Evolutionary conservation across 805 yeast species (phyloP), one percentile per base, ranked within the genome.

Genomic region (Torulaspora gathmanii): DNA sequence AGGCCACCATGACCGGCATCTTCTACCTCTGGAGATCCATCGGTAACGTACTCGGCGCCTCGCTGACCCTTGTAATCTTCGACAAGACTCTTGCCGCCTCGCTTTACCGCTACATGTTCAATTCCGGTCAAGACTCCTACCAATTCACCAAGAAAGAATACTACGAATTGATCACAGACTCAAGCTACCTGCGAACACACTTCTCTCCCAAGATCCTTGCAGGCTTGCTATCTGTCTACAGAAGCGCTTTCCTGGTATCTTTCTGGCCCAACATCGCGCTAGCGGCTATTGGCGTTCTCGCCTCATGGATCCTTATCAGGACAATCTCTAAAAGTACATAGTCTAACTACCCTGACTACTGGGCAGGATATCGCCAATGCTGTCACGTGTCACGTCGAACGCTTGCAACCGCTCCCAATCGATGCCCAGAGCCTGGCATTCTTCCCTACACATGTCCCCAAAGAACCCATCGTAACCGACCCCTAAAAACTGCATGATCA

Each of bases 1-100:
- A 74, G 55, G 78, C 77, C 11, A 63, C 73, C 2, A 71, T 73
- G 40, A 73, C 75, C 0, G 78, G 78, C 34, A 67, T 74, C 62
- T 73, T 71, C 53, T 74, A 74, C 48, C 55, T 74, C 41, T 74
- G 75, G 65, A 64, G 78, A 50, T 73, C 79, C 3, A 60, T 72
- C 40, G 79, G 78, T 15, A 69, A 70, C 37, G 74, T 72, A 10
- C 49, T 70, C 7, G 78, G 78, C 39, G 73, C 72, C 2, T 74
- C 77, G 4, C 55, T 72, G 4, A 59, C 72, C 2, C 55, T 74
- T 30, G 66, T 68, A 12, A 46, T 66, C 1, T 72, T 68, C 52
- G 70, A 69, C 38, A 59, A 58, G 36, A 56, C 61, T 5, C 53
- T 72, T 35, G 42, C 57, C 9, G 40, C 47, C 15, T 65, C 63